A percentile compares a stretch with the other conserved stretches of the same genome.
Conservation (phyloP, 1,139 yeast species). For the Starmera stellimalicola region DNA sequence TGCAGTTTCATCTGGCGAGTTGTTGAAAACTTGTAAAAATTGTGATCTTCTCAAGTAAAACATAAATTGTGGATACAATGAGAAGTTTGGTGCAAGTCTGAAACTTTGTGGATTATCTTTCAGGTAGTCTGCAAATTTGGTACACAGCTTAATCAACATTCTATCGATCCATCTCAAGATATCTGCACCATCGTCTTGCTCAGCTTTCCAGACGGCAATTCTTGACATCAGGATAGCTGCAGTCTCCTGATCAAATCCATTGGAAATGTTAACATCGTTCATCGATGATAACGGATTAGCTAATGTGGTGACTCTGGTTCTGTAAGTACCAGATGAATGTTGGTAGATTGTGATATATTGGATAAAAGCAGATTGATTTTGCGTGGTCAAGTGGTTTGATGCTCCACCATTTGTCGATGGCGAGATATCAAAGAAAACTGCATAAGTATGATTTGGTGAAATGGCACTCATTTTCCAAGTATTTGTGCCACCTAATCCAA, state of each 20-base stretch:
- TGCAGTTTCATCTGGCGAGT: slow-evolving; percentile 98
- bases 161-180: slow-evolving; percentile 83
- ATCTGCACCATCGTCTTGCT: slow-evolving; percentile 67
- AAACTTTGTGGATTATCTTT: slow-evolving; percentile 72
- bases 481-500: slow-evolving; percentile 88
- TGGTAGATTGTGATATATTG: slow-evolving; percentile 75
- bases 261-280: slow-evolving; percentile 42
- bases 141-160: slow-evolving; percentile 72
- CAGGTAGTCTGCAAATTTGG: slow-evolving; percentile 79
- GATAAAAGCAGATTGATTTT: slow-evolving; percentile 24
- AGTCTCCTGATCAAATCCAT: slow-evolving; percentile 95
- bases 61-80: slow-evolving; percentile 90
- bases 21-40: slow-evolving; percentile 91
- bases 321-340: slow-evolving; percentile 71
- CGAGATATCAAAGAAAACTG: slow-evolving; percentile 79
- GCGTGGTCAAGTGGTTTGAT: slow-evolving; percentile 15
- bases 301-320: slow-evolving; percentile 87
- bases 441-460: slow-evolving; percentile 82
- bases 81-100: slow-evolving; percentile 67
- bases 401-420: slow-evolving; percentile 26
- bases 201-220: slow-evolving; percentile 83
- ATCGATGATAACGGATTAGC: slow-evolving; percentile 37
- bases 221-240: slow-evolving; percentile 96
- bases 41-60: slow-evolving; percentile 95
- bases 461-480: slow-evolving; percentile 79